phyloP scores from a whole-genome alignment of 306 rosid genomes.

The Dalbergia cochinchinensis region DNA sequence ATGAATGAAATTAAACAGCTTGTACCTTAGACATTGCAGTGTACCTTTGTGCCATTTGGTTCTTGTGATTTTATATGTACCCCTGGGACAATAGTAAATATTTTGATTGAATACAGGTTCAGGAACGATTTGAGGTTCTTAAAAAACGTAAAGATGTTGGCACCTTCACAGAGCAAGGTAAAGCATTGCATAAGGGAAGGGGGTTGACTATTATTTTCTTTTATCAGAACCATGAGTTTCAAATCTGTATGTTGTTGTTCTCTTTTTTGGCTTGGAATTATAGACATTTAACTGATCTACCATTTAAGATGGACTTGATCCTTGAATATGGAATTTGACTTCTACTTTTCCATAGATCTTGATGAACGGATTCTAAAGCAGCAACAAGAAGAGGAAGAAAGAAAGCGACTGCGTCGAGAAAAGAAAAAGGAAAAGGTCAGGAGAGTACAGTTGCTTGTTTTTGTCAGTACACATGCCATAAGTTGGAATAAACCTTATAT shows the following conservation, averaged over 20 bases:
- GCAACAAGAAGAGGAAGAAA: slow-evolving; percentile 98
- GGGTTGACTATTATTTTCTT: not conserved
- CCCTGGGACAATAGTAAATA: slow-evolving; percentile 31
- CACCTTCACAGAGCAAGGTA: slow-evolving; percentile 94
- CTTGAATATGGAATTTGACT: slow-evolving; percentile 20
- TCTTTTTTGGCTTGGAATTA: slow-evolving; percentile 12
- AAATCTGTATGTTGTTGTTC: slow-evolving; percentile 8
- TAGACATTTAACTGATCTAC: slow-evolving; percentile 29
- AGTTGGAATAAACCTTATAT: slow-evolving; percentile 25
- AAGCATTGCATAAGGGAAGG: slow-evolving; percentile 27
- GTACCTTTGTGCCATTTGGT: slow-evolving; percentile 21
- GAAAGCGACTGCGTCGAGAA: slow-evolving; percentile 88
- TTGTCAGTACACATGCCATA: not conserved
- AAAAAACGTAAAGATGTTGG: slow-evolving; percentile 86
- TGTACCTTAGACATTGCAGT: slow-evolving; percentile 30
- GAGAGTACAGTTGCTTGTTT: slow-evolving; percentile 27
- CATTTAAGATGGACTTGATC: slow-evolving; percentile 24
- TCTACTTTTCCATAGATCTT: slow-evolving; percentile 64
- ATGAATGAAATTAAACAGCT: slow-evolving; percentile 11
- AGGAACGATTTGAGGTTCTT: slow-evolving; percentile 85
- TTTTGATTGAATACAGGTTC: slow-evolving; percentile 71
- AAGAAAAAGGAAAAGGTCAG: slow-evolving; percentile 94
- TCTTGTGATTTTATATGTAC: slow-evolving; percentile 21
- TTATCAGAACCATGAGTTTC: slow-evolving; percentile 4
- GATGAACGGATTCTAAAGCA: slow-evolving; percentile 91